Conservation (phyloP, 2,329 filamentous ascomycete genomes). For the Amphichorda felina region DNA sequence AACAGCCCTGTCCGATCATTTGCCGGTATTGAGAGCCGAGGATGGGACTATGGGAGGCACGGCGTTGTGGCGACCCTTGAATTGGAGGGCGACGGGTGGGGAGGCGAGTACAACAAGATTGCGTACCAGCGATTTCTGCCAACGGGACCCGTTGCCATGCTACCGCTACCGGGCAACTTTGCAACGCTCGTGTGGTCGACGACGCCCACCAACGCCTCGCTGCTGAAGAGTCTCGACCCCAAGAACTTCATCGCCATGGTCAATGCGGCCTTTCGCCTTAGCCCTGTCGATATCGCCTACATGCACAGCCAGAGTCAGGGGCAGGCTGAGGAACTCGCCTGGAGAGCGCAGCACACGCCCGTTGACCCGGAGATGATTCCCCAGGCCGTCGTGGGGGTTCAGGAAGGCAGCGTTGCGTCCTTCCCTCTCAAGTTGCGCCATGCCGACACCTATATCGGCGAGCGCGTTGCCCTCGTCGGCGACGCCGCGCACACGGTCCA, state of each 20-base stretch:
- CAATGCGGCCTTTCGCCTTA: slow-evolving; percentile 84
- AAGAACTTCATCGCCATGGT: slow-evolving; percentile 76
- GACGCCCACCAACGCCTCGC: slow-evolving; percentile 64
- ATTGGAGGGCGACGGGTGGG: slow-evolving; percentile 50
- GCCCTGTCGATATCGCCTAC: slow-evolving; percentile 67
- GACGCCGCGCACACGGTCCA: slow-evolving; percentile 95
- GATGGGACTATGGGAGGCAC: slow-evolving; percentile 89
- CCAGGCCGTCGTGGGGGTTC: slow-evolving; percentile 55
- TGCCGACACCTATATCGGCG: slow-evolving; percentile 83
- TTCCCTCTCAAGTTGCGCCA: slow-evolving; percentile 89
- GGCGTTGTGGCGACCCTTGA: slow-evolving; percentile 84
- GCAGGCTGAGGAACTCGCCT: slow-evolving; percentile 67
- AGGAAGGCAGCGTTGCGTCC: slow-evolving; percentile 69
- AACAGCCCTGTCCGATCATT: slow-evolving; percentile 90
- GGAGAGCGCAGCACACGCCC: slow-evolving; percentile 65
- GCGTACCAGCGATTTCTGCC: slow-evolving; percentile 95
- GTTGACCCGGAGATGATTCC: slow-evolving; percentile 46
- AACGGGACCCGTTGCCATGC: slow-evolving; percentile 79
- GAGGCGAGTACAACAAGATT: slow-evolving; percentile 47
- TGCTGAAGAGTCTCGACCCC: slow-evolving; percentile 63
- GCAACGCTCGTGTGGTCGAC: slow-evolving; percentile 94
- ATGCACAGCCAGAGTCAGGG: slow-evolving; percentile 53
- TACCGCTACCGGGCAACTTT: slow-evolving; percentile 74
- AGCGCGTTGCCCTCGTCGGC: slow-evolving; percentile 83
- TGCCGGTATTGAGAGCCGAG: slow-evolving; percentile 71